Conservation (phyloP, 2,329 filamentous ascomycete genomes). For the Ophiosphaerella herpotricha region DNA sequence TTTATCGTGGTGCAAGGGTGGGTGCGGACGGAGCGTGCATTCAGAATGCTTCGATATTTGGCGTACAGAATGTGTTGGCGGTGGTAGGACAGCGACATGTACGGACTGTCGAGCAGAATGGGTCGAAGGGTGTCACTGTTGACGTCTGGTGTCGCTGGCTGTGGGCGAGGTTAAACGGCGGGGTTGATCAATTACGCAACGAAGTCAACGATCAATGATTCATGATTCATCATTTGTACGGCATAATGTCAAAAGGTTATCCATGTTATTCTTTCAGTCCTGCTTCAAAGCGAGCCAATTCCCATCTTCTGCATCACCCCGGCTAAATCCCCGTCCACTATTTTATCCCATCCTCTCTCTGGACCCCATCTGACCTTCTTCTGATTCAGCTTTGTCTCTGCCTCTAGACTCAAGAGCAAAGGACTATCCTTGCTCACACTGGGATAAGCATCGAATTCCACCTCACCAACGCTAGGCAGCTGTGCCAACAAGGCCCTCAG, state of each 20-base stretch:
- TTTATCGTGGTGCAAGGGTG: conserved; percentile 18
- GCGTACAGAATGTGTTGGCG: conserved; percentile 1
- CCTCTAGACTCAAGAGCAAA: conserved; percentile 66
- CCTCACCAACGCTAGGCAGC: conserved; percentile 59
- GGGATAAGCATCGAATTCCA: conserved; percentile 73
- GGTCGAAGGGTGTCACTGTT: conserved; percentile 6
- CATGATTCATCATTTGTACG: too few species aligned
- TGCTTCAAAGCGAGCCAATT: neutral
- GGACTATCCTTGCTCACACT: conserved; percentile 68
- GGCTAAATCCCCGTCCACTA: conserved; percentile 36
- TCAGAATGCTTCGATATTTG: conserved; percentile 15
- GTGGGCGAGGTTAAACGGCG: too few species aligned
- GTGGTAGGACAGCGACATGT: conserved; percentile 1
- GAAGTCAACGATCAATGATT: too few species aligned
- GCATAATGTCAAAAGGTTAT: too few species aligned
- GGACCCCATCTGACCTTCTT: conserved; percentile 69
- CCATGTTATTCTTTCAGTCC: neutral
- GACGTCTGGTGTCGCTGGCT: neutral
- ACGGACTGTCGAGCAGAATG: conserved; percentile 9
- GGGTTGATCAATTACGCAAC: neutral
- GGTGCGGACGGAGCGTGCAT: conserved; percentile 24
- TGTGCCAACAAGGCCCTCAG: conserved; percentile 61
- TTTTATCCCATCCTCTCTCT: conserved; percentile 64
- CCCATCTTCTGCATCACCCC: conserved; percentile 34
- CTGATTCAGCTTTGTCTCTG: conserved; percentile 55